A percentile compares a stretch with the other conserved stretches of the same genome.
Evolutionary conservation across 176 grass and related monocot genomes (phyloP).

Genomic region (Oryza coarctata): DNA sequence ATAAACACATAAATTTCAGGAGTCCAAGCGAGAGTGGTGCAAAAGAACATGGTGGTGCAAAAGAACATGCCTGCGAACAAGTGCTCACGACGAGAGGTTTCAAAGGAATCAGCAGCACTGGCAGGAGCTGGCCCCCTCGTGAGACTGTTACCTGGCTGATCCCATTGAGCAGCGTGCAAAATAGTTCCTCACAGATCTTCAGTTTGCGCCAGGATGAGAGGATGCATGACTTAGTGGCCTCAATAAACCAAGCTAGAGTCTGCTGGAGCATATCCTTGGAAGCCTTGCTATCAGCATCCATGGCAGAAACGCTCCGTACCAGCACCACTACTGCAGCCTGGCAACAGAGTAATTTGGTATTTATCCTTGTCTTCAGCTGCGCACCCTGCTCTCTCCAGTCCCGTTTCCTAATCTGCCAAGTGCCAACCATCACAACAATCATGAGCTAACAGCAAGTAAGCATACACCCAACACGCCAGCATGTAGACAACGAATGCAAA

Average conservation of each 20-base stretch:
- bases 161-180: slow-evolving; percentile 80
- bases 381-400: slow-evolving; percentile 95
- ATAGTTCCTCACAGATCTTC: slow-evolving; percentile 85
- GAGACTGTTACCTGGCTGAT: slow-evolving; percentile 96
- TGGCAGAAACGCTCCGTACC: slow-evolving; percentile 54
- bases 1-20: slow-evolving; percentile 11
- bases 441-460: slow-evolving; percentile 30
- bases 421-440: slow-evolving; percentile 42
- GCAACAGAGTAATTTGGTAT: slow-evolving; percentile 87
- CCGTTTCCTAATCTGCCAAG: slow-evolving; percentile 85
- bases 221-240: slow-evolving; percentile 88
- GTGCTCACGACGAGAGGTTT: slow-evolving; percentile 96
- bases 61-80: slow-evolving; percentile 71
- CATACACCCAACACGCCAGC: not conserved
- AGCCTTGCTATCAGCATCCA: slow-evolving; percentile 70
- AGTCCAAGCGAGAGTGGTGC: not conserved
- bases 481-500: not conserved
- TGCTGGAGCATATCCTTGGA: slow-evolving; percentile 89
- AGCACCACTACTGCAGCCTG: slow-evolving; percentile 83
- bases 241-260: slow-evolving; percentile 81
- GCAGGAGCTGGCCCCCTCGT: slow-evolving; percentile 84
- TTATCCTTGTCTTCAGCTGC: slow-evolving; percentile 87
- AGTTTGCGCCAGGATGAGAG: slow-evolving; percentile 94
- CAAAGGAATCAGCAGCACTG: slow-evolving; percentile 87
- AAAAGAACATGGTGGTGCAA: slow-evolving; percentile 11